Evolutionary conservation across 495 filamentous ascomycete genomes (phyloP), one percentile per base, ranked within the genome.

Genomic region (Penicillium roqueforti): DNA sequence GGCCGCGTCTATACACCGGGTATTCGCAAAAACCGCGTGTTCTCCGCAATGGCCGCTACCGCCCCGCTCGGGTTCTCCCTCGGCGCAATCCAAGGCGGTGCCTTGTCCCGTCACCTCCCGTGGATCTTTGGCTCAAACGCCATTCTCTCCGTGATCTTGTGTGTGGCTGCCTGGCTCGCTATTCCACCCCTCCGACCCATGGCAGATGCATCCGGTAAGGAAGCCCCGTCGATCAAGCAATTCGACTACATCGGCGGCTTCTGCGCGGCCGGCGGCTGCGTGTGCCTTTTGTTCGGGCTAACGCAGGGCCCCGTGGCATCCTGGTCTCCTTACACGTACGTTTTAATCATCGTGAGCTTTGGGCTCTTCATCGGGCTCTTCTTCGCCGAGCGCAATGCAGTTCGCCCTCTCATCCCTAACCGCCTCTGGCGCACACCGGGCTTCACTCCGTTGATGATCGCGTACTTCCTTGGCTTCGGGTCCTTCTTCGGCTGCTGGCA

Each of bases 391-490:
- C 56, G 56, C 9, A 47, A 46, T 2, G 67, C 56, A 3, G 23
- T 61, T 3, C 65, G 65, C 1, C 65, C 67, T 1, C 42, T 67
- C 14, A 63, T 69, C 14, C 58, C 59, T 5, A 65, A 66, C 28
- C 51, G 67, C 4, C 59, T 68, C 3, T 69, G 61, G 66, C 65
- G 32, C 6, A 77, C 68, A 5, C 68, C 67, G 0, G 74, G 76
- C 11, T 77, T 79, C 51, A 63, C 69, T 6, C 69, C 74, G 1
- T 45, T 79, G 10, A 67, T 75, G 53, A 47, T 72, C 0, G 64
- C 75, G 2, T 79, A 77, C 45, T 74, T 76, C 55, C 60, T 79
- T 1, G 74, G 72, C 2, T 79, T 74, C 28, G 76, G 74, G 5
- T 67, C 64, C 4, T 77, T 58, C 62, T 68, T 68, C 42, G 75